These are phyloP conservation scores for Pseudocercospora pini-densiflorae DNA, from an alignment of 2,329 filamentous ascomycete genomes.

Conservation along the genomic window DNA sequence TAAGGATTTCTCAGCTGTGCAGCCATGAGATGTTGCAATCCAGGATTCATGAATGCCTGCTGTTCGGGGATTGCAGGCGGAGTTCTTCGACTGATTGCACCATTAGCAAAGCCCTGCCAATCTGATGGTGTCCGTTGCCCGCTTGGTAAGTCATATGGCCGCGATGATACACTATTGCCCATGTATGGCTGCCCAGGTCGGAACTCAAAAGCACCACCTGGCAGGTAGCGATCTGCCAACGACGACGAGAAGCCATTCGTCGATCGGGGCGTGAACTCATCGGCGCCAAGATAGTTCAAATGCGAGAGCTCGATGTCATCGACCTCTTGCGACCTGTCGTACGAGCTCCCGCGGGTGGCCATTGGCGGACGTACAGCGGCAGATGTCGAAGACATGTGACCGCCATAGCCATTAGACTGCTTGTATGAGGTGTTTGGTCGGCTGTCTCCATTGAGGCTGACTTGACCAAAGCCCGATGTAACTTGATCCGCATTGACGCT, in stretches of 20 bases:
- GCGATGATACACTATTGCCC: constrained; percentile 45
- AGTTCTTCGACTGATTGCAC: constrained; percentile 16
- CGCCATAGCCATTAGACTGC: constrained; percentile 18
- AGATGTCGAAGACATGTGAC: background rate
- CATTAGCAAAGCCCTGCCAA: constrained; percentile 41
- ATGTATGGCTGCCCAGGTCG: constrained; percentile 37
- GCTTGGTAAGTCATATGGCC: constrained; percentile 49
- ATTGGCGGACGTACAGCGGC: constrained; percentile 4
- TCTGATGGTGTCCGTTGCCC: constrained; percentile 52
- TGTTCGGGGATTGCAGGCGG: constrained; percentile 40
- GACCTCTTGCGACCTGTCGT: constrained; percentile 22
- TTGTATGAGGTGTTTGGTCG: constrained; percentile 26
- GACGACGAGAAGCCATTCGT: constrained; percentile 18
- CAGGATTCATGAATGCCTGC: constrained; percentile 43
- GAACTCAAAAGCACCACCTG: constrained; percentile 24
- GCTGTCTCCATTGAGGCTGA: constrained; percentile 24
- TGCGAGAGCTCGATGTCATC: constrained; percentile 27
- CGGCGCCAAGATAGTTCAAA: constrained; percentile 42
- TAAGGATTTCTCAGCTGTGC: constrained; percentile 44
- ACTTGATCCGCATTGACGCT: constrained; percentile 46
- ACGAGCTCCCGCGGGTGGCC: background rate
- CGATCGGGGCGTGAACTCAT: constrained; percentile 39
- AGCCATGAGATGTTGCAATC: constrained; percentile 43
- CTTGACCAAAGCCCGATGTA: constrained; percentile 40
- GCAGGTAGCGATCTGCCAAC: constrained; percentile 27